phyloP scores from a whole-genome alignment of 2,329 filamentous ascomycete genomes.

The Alternaria sp. region DNA sequence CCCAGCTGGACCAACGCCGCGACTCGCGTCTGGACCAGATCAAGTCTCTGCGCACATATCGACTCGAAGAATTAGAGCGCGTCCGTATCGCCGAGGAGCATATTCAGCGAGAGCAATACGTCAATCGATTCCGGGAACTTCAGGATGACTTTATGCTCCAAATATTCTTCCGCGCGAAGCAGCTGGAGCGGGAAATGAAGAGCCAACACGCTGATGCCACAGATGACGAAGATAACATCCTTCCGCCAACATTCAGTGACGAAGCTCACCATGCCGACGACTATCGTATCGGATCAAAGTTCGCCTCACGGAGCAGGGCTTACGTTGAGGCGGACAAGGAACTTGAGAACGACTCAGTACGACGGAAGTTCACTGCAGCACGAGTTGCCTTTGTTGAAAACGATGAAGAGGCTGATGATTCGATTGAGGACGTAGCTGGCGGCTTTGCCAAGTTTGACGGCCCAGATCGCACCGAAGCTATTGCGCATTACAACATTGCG shows the following conservation, averaged over 20 bases:
- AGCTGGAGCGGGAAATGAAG: slow-evolving; percentile 46
- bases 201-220: slow-evolving; percentile 46
- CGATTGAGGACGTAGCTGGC: slow-evolving; percentile 31
- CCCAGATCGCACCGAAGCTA: slow-evolving; percentile 49
- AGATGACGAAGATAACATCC: slow-evolving; percentile 50
- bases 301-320: slow-evolving; percentile 50
- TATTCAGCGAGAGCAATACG: slow-evolving; percentile 44
- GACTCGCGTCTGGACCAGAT: slow-evolving; percentile 49
- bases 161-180: slow-evolving; percentile 48
- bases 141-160: slow-evolving; percentile 43
- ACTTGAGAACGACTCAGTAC: slow-evolving; percentile 37
- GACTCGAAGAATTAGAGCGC: slow-evolving; percentile 46
- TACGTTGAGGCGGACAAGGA: slow-evolving; percentile 49
- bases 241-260: slow-evolving; percentile 41
- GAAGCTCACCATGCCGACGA: slow-evolving; percentile 30
- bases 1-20: slow-evolving; percentile 59
- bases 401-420: slow-evolving; percentile 43
- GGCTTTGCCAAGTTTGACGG: slow-evolving; percentile 53
- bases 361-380: slow-evolving; percentile 30
- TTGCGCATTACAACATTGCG: slow-evolving; percentile 46
- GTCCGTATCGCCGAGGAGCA: slow-evolving; percentile 43
- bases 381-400: slow-evolving; percentile 32
- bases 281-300: slow-evolving; percentile 41
- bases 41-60: slow-evolving; percentile 46
- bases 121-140: slow-evolving; percentile 42